Evolutionary conservation across 208 protist species (phyloP).

Genomic region (Spongospora subterranea): DNA sequence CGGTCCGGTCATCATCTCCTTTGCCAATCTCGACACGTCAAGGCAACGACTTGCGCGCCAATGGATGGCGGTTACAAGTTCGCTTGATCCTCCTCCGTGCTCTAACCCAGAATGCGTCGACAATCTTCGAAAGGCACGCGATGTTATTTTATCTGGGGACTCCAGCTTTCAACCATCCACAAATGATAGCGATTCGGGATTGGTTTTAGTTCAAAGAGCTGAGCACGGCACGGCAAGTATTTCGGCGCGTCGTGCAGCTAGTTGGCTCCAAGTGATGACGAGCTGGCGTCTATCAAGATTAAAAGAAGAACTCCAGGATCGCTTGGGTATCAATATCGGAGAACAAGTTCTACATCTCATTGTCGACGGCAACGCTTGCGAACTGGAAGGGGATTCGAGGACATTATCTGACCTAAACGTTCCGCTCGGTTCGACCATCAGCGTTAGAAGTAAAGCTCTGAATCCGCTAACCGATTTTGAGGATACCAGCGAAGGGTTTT

Average conservation of each 20-base stretch:
- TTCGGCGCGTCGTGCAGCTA: neutral
- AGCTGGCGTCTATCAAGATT: neutral
- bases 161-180: no score
- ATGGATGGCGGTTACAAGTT: neutral
- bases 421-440: neutral
- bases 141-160: no score
- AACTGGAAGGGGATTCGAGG: neutral
- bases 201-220: neutral
- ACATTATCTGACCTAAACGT: neutral
- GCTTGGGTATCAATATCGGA: no score
- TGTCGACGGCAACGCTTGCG: no score
- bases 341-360: no score
- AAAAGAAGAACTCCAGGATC: no score
- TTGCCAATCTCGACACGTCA: neutral
- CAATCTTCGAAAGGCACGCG: neutral
- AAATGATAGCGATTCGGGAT: neutral
- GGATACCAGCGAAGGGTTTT: neutral
- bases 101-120: neutral
- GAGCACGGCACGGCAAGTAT: neutral
- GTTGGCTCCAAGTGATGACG: neutral
- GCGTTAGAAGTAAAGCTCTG: no score
- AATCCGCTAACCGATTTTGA: neutral
- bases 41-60: neutral
- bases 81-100: neutral
- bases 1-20: neutral